These are phyloP conservation scores for Pezicula rhizophila DNA, from an alignment of 2,329 filamentous ascomycete species.

Conservation along the genomic window DNA sequence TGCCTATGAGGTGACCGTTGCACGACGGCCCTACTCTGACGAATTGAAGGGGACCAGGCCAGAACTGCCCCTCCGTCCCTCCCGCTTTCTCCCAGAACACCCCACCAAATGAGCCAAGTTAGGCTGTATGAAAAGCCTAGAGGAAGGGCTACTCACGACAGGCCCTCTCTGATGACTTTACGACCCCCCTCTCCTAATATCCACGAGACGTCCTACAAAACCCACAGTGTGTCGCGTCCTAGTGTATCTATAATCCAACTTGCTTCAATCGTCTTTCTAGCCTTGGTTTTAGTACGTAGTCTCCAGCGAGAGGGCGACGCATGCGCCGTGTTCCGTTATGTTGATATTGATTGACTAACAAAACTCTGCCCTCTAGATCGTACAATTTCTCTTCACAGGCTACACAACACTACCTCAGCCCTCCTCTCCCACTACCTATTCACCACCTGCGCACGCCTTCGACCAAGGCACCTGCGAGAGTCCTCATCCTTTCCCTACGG, in stretches of 20 bases:
- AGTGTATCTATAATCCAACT: conserved; percentile 25
- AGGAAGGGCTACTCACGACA: too few relatives aligned
- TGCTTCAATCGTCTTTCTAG: conserved; percentile 25
- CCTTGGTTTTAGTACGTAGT: conserved; percentile 24
- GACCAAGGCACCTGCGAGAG: conserved; percentile 48
- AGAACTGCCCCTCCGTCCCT: conserved; percentile 9
- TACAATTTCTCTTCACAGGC: conserved; percentile 43
- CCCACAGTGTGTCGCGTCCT: conserved; percentile 18
- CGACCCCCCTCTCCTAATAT: too few relatives aligned
- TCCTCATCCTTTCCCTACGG: conserved; percentile 46
- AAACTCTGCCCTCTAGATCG: conserved; percentile 32
- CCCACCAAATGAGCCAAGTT: too few relatives aligned
- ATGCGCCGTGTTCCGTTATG: not conserved
- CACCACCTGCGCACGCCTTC: conserved; percentile 36
- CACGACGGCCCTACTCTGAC: not conserved
- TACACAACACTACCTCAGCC: conserved; percentile 27
- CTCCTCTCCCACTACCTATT: conserved; percentile 29
- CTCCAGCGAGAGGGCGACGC: not conserved
- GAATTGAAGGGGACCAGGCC: conserved; percentile 7
- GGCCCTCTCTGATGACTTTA: too few relatives aligned
- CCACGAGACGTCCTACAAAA: conserved; percentile 2
- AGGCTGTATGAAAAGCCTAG: too few relatives aligned
- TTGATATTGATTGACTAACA: conserved; percentile 1
- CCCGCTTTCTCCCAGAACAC: not conserved
- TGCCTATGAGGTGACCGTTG: not conserved